Evolutionary conservation across 1,284 basidiomycete species (phyloP).

Genomic region (Neonothopanus nambi): DNA sequence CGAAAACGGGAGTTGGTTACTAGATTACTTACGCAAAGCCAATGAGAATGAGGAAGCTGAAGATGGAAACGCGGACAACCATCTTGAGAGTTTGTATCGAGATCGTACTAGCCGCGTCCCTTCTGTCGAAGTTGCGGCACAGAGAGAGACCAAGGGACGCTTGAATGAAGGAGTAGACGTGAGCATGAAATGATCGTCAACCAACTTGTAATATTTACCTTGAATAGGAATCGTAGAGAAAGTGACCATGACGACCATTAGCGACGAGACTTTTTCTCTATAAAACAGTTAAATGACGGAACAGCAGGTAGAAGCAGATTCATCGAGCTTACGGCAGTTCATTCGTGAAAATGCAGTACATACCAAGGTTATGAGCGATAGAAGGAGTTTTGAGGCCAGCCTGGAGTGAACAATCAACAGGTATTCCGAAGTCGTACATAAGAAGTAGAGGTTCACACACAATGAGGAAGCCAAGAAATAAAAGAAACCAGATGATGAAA

Average conservation of each 20-base stretch:
- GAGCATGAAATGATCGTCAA: background rate
- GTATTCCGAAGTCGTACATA: background rate
- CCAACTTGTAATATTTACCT: constrained; percentile 5
- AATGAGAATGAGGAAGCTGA: constrained; percentile 24
- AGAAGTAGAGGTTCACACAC: constrained; percentile 5
- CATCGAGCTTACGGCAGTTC: constrained; percentile 14
- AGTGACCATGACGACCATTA: constrained; percentile 18
- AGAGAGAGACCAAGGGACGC: constrained; percentile 21
- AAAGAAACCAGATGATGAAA: constrained; percentile 11
- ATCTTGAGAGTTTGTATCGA: constrained; percentile 24
- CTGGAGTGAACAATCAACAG: background rate
- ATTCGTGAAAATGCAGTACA: constrained; percentile 16
- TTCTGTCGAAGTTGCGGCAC: constrained; percentile 18
- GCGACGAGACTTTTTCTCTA: constrained; percentile 17
- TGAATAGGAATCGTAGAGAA: constrained; percentile 19
- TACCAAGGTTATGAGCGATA: constrained; percentile 10
- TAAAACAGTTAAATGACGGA: background rate
- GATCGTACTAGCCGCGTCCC: constrained; percentile 17
- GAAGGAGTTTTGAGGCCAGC: constrained; percentile 8
- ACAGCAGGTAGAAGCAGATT: background rate
- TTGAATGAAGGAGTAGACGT: background rate
- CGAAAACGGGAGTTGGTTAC: too few relatives aligned
- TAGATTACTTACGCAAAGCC: constrained; percentile 17
- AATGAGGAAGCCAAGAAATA: constrained; percentile 12
- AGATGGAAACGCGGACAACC: constrained; percentile 29